Base-by-base conservation (phyloP, 768 basidiomycete genomes). In the Mycena capillaripes region DNA sequence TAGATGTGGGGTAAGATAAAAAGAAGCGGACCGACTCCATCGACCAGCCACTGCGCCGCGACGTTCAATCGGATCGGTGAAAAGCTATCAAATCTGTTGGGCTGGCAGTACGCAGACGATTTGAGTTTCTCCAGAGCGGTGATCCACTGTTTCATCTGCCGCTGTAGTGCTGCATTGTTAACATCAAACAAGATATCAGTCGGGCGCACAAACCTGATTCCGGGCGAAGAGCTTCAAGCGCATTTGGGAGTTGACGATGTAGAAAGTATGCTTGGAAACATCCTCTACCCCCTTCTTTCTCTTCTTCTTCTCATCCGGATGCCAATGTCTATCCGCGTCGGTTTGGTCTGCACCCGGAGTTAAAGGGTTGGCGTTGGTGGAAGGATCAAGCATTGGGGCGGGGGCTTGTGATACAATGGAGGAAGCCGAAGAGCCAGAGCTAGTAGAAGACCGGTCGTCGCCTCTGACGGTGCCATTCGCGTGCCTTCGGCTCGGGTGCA, bases 91-190 rank as follows among this genome's bases (percentile, higher is more conserved):
- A 98, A 98, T n/a, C 97, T 86, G 80, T 98, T 96, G 40, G 85
- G 86, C 19, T 91, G 88, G 7, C 90, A 89, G 84, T 94, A 99
- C 68, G 91, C 90, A n/a, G 92, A 95, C 30, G 89, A 87, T 21
- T 95, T 91, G 30, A 92, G 92, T 70, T 91, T 91, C 79, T 98
- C 94, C 69, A 99, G 84, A 0, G 95, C 94, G 9, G 96, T 94
- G 58, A 99, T 96, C 90, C 96, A 99, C 80, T 99, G 97, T 66
- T 95, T 85, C 96, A 98, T 98, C 86, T 98, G 96, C 23, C 97
- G 90, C 94, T 95, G 73, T 4, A 58, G 29, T 23, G n/a, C n/a
- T n/a, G 53, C 38, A 66, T 50, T 48, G 36, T 66, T 32, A 76
- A 71, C 46, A 70, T 36, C 38, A 56, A 17, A 32, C 46, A 34